Base-by-base conservation (phyloP, 2,329 filamentous ascomycete species). In the Anthostomella pinea region DNA sequence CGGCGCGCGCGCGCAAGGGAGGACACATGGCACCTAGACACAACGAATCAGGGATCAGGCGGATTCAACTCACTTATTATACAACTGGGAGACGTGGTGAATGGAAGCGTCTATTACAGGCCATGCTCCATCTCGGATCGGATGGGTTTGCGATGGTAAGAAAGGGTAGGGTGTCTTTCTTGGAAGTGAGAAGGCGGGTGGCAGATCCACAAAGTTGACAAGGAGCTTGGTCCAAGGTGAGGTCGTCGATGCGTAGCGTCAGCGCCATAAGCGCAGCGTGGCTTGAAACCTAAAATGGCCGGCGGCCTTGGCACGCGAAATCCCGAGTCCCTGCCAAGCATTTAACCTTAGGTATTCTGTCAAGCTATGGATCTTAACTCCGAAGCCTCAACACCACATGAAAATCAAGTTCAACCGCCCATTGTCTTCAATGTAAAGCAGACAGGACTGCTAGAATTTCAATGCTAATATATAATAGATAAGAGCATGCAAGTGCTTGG, bases 51-150 rank as follows among this genome's bases (percentile, higher is more conserved):
- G 27, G 35, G 29, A 42, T 29, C 31, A 35, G 25, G n/a, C 33
- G 17, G 36, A 36, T 38, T 31, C 8, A 30, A 51, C 52, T 55
- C 41, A 55, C 52, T 46, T 48, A 51, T 51, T 53, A 54, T 55
- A 55, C 53, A 57, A 45, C n/a, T n/a, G n/a, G n/a, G n/a, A n/a
- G n/a, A n/a, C n/a, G n/a, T n/a, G 43, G 41, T 45, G 37, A 49
- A 42, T 39, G 30, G 45, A 39, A 38, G 39, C 31, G 39, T 43
- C 39, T 49, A 45, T 40, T 56, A 53, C 49, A 54, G 41, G 46
- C 43, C 42, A 56, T 47, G 39, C 50, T 51, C 51, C 35, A 50
- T n/a, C n/a, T n/a, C n/a, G n/a, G n/a, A n/a, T n/a, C n/a, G n/a
- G n/a, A n/a, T n/a, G n/a, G n/a, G n/a, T n/a, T n/a, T n/a, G n/a